Conservation (phyloP, 495 filamentous ascomycete species). For the Aspergillus funiculosus region DNA sequence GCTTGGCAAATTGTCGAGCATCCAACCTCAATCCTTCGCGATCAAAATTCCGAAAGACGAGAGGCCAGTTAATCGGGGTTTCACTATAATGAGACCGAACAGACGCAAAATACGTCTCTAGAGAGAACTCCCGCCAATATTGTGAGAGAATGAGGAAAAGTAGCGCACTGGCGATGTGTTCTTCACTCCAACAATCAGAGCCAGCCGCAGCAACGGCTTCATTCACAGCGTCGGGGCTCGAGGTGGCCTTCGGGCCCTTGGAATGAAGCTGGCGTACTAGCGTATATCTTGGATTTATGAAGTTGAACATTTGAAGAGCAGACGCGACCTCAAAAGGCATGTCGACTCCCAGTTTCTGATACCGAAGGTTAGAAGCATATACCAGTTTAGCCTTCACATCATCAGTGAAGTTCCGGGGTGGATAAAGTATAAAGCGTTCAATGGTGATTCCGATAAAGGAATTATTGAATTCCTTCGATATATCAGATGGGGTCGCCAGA, state of each 20-base stretch:
- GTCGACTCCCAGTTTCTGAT: conserved; percentile 52
- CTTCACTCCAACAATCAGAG: conserved; percentile 66
- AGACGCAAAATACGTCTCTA: conserved; percentile 65
- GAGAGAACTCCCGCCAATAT: conserved; percentile 59
- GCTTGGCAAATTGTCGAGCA: conserved; percentile 67
- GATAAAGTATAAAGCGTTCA: conserved; percentile 74
- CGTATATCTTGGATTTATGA: conserved; percentile 57
- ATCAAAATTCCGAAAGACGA: conserved; percentile 78
- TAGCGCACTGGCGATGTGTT: conserved; percentile 73
- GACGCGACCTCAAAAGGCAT: conserved; percentile 68
- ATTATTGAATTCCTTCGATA: conserved; percentile 57
- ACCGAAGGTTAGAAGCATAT: conserved; percentile 62
- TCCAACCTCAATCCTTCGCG: conserved; percentile 69
- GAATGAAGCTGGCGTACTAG: conserved; percentile 74
- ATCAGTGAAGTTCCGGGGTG: conserved; percentile 74
- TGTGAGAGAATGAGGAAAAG: conserved; percentile 75
- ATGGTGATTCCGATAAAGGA: conserved; percentile 68
- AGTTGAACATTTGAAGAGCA: conserved; percentile 65
- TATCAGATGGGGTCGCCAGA: conserved; percentile 52
- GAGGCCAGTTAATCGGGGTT: conserved; percentile 68
- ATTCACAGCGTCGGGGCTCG: conserved; percentile 47
- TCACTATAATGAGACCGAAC: conserved; percentile 50
- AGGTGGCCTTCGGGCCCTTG: conserved; percentile 58
- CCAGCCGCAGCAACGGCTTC: conserved; percentile 62
- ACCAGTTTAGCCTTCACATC: conserved; percentile 62